Conservation (phyloP, 2,329 filamentous ascomycete species). For the Calonectria henricotiae region DNA sequence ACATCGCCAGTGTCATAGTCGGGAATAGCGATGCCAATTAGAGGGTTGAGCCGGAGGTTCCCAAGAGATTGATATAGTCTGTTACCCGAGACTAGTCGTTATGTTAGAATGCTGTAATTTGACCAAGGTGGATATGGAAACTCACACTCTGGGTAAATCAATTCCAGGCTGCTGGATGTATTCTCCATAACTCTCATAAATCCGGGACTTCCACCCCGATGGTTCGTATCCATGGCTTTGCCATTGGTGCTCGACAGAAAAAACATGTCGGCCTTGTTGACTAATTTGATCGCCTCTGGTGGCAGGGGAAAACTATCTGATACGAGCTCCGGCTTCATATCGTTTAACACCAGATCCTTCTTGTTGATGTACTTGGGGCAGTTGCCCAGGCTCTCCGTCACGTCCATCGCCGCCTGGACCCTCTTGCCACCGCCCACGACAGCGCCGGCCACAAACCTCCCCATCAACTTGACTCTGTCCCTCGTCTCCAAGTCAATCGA, state of each 20-base stretch:
- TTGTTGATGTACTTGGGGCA: conserved; percentile 91
- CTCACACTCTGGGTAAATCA: conserved; percentile 84
- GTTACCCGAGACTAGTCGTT: conserved; percentile 78
- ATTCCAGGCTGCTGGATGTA: conserved; percentile 61
- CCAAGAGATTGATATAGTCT: conserved; percentile 87
- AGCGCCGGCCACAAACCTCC: conserved; percentile 78
- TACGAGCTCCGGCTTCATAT: conserved; percentile 68
- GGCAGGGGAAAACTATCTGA: conserved; percentile 64
- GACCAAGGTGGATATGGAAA: conserved; percentile 3
- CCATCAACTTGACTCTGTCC: conserved; percentile 82
- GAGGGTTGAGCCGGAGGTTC: conserved; percentile 79
- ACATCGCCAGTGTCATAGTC: conserved; percentile 82
- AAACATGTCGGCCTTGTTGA: conserved; percentile 80
- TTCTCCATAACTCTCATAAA: conserved; percentile 81
- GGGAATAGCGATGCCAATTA: conserved; percentile 80
- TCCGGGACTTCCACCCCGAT: conserved; percentile 82
- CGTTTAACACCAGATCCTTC: conserved; percentile 72
- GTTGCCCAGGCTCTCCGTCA: conserved; percentile 84
- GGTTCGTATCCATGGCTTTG: conserved; percentile 86
- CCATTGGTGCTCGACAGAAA: conserved; percentile 82
- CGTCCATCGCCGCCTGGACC: conserved; percentile 75
- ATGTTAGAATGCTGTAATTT: conserved; percentile 36
- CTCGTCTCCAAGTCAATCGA: conserved; percentile 70
- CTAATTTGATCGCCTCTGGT: conserved; percentile 70
- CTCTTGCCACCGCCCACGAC: conserved; percentile 60